Conservation (phyloP, 2,329 filamentous ascomycete genomes). For the Juglanconis oblonga region DNA sequence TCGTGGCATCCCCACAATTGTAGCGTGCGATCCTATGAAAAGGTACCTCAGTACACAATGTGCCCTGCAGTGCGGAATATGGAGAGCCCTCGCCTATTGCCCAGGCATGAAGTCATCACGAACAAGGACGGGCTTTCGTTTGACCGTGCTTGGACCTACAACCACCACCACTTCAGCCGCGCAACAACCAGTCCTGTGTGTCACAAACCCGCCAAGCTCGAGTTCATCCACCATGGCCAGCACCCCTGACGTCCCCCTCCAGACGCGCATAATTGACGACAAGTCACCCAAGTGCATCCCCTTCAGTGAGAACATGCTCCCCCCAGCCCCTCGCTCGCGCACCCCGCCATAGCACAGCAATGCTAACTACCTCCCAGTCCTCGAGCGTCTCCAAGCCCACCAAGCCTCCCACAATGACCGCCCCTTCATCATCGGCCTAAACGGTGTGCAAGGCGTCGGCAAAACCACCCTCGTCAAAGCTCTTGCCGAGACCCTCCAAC, state of each 20-base stretch:
- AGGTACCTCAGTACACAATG: not conserved
- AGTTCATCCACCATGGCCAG: constrained; percentile 23
- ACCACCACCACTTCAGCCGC: not conserved
- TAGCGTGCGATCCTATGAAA: too few relatives aligned
- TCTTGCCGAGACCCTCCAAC: constrained; percentile 59
- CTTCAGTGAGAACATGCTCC: constrained; percentile 45
- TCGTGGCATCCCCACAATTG: too few relatives aligned
- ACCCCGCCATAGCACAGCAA: not conserved
- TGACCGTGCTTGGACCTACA: not conserved
- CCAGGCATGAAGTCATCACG: not conserved
- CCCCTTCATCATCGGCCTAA: constrained; percentile 84
- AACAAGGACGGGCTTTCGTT: not conserved
- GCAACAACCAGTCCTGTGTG: not conserved
- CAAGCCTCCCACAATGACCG: constrained; percentile 27
- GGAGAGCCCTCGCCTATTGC: not conserved
- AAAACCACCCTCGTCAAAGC: constrained; percentile 82
- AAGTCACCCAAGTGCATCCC: constrained; percentile 75
- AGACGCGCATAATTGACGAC: constrained; percentile 62
- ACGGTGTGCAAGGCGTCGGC: constrained; percentile 87
- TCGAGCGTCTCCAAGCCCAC: constrained; percentile 50
- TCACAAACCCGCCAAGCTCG: not conserved
- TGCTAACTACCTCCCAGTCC: constrained; percentile 32
- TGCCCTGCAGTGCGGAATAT: not conserved
- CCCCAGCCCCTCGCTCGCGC: not conserved
- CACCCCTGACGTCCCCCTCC: constrained; percentile 27